phyloP scores from a whole-genome alignment of 768 basidiomycete genomes.

The Mycena capillaripes region DNA sequence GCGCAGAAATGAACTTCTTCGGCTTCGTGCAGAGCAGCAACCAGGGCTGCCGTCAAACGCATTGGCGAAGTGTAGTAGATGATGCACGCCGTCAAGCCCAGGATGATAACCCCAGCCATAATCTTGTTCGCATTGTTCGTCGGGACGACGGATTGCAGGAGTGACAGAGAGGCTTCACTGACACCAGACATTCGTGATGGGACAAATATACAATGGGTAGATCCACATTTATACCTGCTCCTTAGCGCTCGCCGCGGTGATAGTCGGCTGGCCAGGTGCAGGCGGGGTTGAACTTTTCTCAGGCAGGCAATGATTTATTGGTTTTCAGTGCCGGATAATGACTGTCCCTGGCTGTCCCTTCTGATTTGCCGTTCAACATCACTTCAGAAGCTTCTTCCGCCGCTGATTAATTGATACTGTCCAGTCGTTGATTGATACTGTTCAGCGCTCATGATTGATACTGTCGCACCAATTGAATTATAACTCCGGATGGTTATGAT shows the following conservation, averaged over 20 bases:
- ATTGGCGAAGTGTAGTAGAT: conserved; percentile 5
- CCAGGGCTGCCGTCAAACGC: neutral
- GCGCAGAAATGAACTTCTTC: conserved; percentile 8
- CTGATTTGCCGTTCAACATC: too few relatives aligned
- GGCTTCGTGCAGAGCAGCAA: conserved; percentile 1
- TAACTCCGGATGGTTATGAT: too few relatives aligned
- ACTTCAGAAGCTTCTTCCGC: neutral
- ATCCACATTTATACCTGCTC: neutral
- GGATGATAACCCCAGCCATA: neutral
- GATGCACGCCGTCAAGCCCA: neutral
- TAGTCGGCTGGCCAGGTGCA: neutral
- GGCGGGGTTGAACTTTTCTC: neutral
- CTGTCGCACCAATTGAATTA: neutral
- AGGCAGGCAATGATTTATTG: too few relatives aligned
- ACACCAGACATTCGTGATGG: neutral
- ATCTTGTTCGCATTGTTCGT: neutral
- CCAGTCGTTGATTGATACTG: conserved; percentile 10
- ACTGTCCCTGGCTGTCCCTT: too few relatives aligned
- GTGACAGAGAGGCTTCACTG: neutral
- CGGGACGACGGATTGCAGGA: conserved; percentile 5
- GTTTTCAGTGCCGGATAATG: too few relatives aligned
- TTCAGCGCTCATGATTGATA: neutral
- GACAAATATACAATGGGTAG: too few relatives aligned
- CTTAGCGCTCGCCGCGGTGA: neutral
- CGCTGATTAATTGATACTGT: too few relatives aligned